Conservation (phyloP, 2,329 filamentous ascomycete species). For the Myriosclerotinia scirpicola region DNA sequence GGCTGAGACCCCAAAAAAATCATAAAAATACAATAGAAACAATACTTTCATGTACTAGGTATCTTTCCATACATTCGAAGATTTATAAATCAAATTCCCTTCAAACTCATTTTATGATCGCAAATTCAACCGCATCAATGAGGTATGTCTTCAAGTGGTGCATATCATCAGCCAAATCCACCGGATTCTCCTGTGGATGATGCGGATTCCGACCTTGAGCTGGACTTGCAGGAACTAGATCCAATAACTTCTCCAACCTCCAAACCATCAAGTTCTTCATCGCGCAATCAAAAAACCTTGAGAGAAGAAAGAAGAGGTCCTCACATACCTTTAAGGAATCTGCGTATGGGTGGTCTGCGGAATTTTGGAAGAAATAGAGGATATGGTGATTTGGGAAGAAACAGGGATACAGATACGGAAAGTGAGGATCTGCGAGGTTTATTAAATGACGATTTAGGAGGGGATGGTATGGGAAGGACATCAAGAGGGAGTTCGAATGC, state of each 20-base stretch:
- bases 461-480: constrained; percentile 50
- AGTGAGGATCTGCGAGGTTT: constrained; percentile 68
- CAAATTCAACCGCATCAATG: constrained; percentile 39
- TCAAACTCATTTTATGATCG: background rate
- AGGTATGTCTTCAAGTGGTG: constrained; percentile 42
- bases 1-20: background rate
- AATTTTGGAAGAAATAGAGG: constrained; percentile 50
- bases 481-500: constrained; percentile 57
- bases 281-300: constrained; percentile 36
- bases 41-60: background rate
- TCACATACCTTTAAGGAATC: constrained; percentile 67
- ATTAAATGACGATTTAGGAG: constrained; percentile 60
- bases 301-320: constrained; percentile 36
- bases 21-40: constrained; percentile 1
- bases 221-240: constrained; percentile 79
- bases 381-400: constrained; percentile 61
- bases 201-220: constrained; percentile 72
- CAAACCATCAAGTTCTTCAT: constrained; percentile 32
- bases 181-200: constrained; percentile 66
- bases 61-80: background rate
- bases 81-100: constrained; percentile 4
- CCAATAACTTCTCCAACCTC: constrained; percentile 46
- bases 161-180: constrained; percentile 40
- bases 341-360: constrained; percentile 65
- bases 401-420: constrained; percentile 50